Evolutionary conservation across 176 grass and related monocot genomes (phyloP).

Genomic region (Puya raimondii): DNA sequence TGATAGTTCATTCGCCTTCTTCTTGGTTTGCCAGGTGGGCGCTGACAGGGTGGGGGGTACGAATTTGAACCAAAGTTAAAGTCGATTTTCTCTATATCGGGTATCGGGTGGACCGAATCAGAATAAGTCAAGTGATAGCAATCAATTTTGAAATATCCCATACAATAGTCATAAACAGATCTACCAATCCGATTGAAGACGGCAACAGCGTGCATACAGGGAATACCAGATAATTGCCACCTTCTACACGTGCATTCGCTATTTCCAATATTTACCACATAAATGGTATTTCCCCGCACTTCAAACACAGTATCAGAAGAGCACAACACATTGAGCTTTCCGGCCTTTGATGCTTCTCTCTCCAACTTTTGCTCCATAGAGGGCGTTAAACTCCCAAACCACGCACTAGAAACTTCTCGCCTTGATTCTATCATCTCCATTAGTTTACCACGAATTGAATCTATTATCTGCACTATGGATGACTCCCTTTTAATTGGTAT

Average conservation of each 20-base stretch:
- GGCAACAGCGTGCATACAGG: constrained; percentile 86
- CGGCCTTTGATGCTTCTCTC: constrained; percentile 52
- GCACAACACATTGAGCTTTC: constrained; percentile 74
- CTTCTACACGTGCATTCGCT: constrained; percentile 88
- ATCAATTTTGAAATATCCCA: constrained; percentile 61
- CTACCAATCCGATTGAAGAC: constrained; percentile 59
- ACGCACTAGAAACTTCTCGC: constrained; percentile 27
- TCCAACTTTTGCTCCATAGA: constrained; percentile 77
- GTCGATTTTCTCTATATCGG: constrained; percentile 78
- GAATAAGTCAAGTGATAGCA: constrained; percentile 70
- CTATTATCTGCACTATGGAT: constrained; percentile 71
- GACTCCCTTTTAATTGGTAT: constrained; percentile 84
- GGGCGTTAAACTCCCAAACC: constrained; percentile 56
- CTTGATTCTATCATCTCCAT: constrained; percentile 61
- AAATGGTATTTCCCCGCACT: constrained; percentile 75
- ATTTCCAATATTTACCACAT: constrained; percentile 72
- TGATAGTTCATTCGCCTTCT: constrained; percentile 80
- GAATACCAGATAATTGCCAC: constrained; percentile 89
- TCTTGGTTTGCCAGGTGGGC: constrained; percentile 67
- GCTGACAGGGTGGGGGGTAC: constrained; percentile 59
- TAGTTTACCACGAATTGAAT: constrained; percentile 63
- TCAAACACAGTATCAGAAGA: constrained; percentile 95
- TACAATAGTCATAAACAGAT: constrained; percentile 72
- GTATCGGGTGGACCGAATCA: constrained; percentile 61
- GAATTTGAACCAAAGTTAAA: constrained; percentile 46